Base-by-base conservation (phyloP, 306 rosid species). In the Lathyrus aphaca region DNA sequence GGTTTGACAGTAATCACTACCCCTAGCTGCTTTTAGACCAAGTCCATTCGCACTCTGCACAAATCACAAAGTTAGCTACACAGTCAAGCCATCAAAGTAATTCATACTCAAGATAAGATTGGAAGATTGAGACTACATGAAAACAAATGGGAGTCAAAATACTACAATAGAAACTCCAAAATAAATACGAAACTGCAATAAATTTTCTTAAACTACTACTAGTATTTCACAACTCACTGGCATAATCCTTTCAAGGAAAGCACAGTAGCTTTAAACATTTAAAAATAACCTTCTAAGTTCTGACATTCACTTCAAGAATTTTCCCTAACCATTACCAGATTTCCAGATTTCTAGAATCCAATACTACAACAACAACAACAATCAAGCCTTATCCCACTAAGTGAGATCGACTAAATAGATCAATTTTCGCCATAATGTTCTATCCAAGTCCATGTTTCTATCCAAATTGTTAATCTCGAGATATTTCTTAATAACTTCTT, bases 1-100 rank as follows among this genome's bases (percentile, higher is more conserved):
- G 65, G 83, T 84, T 79, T 83, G 78, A 74, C 99, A 95, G 74
- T 82, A 86, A 84, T 91, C 95, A 27, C 60, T 39, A 18, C 86
- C 84, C 37, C 56, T 67, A 3, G 51, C 68, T 62, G 92, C 92
- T 82, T 80, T 79, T 61, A 95, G 83, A 23, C 97, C 99, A 70
- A 91, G 88, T 55, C 99, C 99, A 87, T 95, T 95, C 30, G 82
- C 85, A 60, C 84, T 86, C 99, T 95, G 86, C 82, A 80, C 38
- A 76, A 69, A 78, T 23, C 44, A 69, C 63, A 40, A 69, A 46
- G 21, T 53, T 65, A 54, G 69, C 51, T 23, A 35, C 30, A 53
- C 49, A n/a, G 68, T 38, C 44, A 30, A 71, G 32, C 14, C 39
- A 30, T 61, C 29, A 68, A 54, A 59, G 38, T 25, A 38, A 46